Conservation (phyloP, 2,329 filamentous ascomycete genomes). For the Verticillium dahliae region DNA sequence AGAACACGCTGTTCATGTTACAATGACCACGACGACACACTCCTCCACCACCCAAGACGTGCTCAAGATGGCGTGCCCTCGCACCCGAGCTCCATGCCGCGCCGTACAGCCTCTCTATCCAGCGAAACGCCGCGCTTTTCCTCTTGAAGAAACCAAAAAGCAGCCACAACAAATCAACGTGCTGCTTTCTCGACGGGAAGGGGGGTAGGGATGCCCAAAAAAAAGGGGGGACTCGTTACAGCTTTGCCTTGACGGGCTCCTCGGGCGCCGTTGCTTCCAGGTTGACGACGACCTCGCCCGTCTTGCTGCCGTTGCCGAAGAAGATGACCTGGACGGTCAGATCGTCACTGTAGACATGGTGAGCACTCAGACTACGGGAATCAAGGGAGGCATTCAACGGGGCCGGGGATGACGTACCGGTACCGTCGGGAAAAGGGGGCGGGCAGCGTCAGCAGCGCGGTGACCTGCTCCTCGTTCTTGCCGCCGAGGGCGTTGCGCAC, state of each 20-base stretch:
- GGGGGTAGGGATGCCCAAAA: constrained; percentile 13
- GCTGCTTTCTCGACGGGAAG: too few relatives aligned
- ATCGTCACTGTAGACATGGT: constrained; percentile 62
- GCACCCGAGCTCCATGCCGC: background rate
- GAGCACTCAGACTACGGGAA: too few relatives aligned
- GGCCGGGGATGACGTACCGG: constrained; percentile 44
- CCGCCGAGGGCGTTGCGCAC: constrained; percentile 93
- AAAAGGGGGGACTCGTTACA: constrained; percentile 8
- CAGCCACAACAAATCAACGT: background rate
- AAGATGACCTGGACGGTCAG: constrained; percentile 98
- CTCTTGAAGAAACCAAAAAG: background rate
- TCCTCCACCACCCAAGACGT: too few relatives aligned
- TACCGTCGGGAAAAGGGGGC: constrained; percentile 89
- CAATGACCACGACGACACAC: too few relatives aligned
- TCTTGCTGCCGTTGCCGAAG: constrained; percentile 77
- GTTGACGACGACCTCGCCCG: constrained; percentile 76
- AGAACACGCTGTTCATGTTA: too few relatives aligned
- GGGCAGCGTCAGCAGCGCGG: constrained; percentile 82
- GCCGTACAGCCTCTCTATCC: background rate
- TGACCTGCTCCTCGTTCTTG: constrained; percentile 88
- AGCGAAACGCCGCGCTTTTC: too few relatives aligned
- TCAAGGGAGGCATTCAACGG: background rate
- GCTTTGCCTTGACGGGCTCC: constrained; percentile 28
- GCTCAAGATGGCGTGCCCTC: too few relatives aligned
- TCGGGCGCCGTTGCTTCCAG: constrained; percentile 68